Conservation (phyloP, 2,329 filamentous ascomycete genomes). For the Aspergillus ochraceus region DNA sequence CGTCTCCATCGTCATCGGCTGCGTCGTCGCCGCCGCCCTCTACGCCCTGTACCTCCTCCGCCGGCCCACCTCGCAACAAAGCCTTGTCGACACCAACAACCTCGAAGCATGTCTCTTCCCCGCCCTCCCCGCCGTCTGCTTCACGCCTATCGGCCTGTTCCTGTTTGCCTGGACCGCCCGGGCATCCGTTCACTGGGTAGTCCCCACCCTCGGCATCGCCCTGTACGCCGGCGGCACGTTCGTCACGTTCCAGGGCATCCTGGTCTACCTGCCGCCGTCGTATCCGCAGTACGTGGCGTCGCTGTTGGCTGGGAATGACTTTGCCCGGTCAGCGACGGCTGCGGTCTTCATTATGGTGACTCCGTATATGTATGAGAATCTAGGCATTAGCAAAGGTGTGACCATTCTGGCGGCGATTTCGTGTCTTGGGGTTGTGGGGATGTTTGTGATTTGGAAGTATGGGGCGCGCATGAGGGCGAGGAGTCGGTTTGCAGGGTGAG, state of each 20-base stretch:
- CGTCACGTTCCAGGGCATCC: slow-evolving; percentile 44
- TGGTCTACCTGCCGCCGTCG: slow-evolving; percentile 39
- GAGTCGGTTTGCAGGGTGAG: neutral
- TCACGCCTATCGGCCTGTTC: slow-evolving; percentile 51
- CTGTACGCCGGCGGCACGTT: slow-evolving; percentile 41
- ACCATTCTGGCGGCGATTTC: slow-evolving; percentile 1
- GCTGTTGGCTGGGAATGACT: slow-evolving; percentile 40
- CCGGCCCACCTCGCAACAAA: neutral
- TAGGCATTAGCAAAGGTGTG: slow-evolving; percentile 4
- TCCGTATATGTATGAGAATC: slow-evolving; percentile 1
- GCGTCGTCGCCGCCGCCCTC: neutral
- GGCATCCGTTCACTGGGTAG: slow-evolving; percentile 37
- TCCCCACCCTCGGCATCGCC: slow-evolving; percentile 39
- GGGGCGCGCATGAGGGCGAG: neutral
- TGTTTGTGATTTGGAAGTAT: slow-evolving; percentile 2
- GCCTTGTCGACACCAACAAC: neutral
- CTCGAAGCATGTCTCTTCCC: slow-evolving; percentile 56
- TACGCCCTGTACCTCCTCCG: neutral
- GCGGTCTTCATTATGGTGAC: slow-evolving; percentile 3
- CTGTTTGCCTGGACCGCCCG: slow-evolving; percentile 51
- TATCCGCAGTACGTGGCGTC: slow-evolving; percentile 37
- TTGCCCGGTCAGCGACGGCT: slow-evolving; percentile 9
- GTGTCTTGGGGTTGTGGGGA: neutral
- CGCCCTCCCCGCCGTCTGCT: slow-evolving; percentile 53
- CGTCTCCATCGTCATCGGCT: slow-evolving; percentile 56